A percentile compares a stretch with the other conserved stretches of the same genome.
phyloP scores from a whole-genome alignment of 208 protist genomes.

The Vickermania ingenoplastis region DNA sequence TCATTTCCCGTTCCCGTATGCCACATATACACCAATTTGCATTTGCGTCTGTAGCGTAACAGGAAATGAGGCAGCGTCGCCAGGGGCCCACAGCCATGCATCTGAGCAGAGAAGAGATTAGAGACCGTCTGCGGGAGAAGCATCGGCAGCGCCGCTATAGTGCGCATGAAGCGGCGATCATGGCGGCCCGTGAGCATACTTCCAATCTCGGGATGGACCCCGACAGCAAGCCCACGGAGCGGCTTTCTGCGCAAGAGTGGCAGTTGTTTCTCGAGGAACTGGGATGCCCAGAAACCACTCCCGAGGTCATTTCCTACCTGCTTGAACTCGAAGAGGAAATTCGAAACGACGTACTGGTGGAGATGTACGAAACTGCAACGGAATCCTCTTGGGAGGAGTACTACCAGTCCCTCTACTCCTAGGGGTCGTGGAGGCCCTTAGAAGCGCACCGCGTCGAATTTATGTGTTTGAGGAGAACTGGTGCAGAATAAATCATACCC shows the following conservation, averaged over 20 bases:
- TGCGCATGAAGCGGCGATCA: conserved; percentile 20
- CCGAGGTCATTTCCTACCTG: conserved; percentile 44
- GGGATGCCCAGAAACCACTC: conserved; percentile 37
- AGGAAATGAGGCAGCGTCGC: too few species aligned
- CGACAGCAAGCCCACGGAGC: neutral
- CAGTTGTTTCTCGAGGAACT: conserved; percentile 41
- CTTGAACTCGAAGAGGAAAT: conserved; percentile 75
- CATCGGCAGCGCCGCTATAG: neutral
- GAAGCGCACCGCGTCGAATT: neutral
- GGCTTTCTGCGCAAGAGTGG: conserved; percentile 24
- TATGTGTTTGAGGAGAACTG: too few species aligned
- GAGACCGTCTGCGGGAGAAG: conserved; percentile 31
- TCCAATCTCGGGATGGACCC: conserved; percentile 13
- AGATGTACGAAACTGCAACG: conserved; percentile 42
- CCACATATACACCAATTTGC: too few species aligned
- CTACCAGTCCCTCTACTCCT: conserved; percentile 38
- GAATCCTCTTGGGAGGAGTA: conserved; percentile 52
- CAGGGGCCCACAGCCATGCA: conserved; percentile 54
- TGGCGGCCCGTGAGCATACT: conserved; percentile 11
- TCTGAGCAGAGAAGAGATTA: conserved; percentile 32
- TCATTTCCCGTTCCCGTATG: too few species aligned
- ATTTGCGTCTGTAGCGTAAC: too few species aligned
- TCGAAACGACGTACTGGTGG: conserved; percentile 44
- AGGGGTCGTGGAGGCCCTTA: conserved; percentile 10
- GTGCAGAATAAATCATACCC: too few species aligned